Conservation (phyloP, 1,284 basidiomycete genomes). For the Naganishia sp. region DNA sequence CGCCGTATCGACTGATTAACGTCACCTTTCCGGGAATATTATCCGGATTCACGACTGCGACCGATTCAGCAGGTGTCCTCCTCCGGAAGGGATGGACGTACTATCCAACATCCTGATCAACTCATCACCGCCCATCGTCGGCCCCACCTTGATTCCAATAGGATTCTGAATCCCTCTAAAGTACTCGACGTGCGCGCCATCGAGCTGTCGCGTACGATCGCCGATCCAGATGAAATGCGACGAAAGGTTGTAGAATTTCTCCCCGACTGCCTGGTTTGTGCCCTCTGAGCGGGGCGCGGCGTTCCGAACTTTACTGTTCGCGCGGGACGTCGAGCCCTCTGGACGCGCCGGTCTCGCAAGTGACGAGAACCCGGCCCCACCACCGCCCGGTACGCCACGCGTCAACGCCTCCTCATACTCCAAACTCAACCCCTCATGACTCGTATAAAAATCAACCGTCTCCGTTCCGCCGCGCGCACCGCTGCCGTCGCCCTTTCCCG, state of each 20-base stretch:
- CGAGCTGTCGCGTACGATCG: conserved; percentile 89
- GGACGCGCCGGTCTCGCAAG: conserved; percentile 47
- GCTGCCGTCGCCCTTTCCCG: conserved; percentile 67
- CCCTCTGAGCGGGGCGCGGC: background rate
- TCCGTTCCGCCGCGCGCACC: conserved; percentile 71
- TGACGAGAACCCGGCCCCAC: conserved; percentile 2
- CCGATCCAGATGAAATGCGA: conserved; percentile 97
- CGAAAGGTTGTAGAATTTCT: conserved; percentile 58
- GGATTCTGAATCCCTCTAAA: conserved; percentile 94
- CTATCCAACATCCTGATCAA: conserved; percentile 76
- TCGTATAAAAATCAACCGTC: conserved; percentile 92
- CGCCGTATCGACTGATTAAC: conserved; percentile 91
- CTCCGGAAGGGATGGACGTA: conserved; percentile 51
- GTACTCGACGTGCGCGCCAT: conserved; percentile 93
- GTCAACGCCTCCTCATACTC: conserved; percentile 93
- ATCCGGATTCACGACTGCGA: conserved; percentile 78
- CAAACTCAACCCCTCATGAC: conserved; percentile 91
- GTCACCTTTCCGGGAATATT: conserved; percentile 81
- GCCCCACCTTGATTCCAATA: conserved; percentile 95
- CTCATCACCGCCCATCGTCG: conserved; percentile 77
- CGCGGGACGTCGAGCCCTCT: conserved; percentile 33
- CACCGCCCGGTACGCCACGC: conserved; percentile 51
- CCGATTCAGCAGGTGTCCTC: background rate
- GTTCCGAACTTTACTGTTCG: conserved; percentile 26
- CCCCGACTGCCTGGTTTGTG: background rate